Evolutionary conservation across 2,329 filamentous ascomycete species (phyloP).

Genomic region (Botrytis aclada): DNA sequence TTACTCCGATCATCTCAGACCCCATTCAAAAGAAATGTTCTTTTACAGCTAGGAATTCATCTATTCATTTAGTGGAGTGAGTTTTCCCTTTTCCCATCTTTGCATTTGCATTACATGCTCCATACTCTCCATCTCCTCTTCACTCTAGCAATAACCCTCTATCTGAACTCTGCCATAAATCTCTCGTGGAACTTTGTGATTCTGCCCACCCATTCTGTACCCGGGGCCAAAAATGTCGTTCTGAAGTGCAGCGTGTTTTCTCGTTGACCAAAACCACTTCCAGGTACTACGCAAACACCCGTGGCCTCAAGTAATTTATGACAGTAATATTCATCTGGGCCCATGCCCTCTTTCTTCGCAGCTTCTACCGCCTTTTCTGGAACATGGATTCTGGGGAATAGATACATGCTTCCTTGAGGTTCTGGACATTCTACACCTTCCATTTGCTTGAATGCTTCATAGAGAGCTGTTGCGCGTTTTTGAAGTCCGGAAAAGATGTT

Average conservation of each 20-base stretch:
- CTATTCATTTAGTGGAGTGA: background rate
- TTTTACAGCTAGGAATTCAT: background rate
- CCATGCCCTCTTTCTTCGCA: constrained; percentile 69
- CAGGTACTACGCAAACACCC: constrained; percentile 90
- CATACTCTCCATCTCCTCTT: background rate
- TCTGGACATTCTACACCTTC: constrained; percentile 89
- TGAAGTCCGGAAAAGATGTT: constrained; percentile 75
- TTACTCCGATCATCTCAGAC: background rate
- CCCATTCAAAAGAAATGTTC: background rate
- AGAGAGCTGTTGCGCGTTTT: constrained; percentile 77
- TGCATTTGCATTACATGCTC: background rate
- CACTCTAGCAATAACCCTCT: background rate
- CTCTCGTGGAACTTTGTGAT: constrained; percentile 87
- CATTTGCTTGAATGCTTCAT: constrained; percentile 89
- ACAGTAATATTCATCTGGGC: constrained; percentile 91
- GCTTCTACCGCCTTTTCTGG: constrained; percentile 73
- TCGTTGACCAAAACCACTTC: constrained; percentile 90
- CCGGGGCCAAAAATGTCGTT: constrained; percentile 93
- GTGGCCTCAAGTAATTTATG: constrained; percentile 87
- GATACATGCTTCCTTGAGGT: constrained; percentile 85
- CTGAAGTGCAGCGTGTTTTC: constrained; percentile 89
- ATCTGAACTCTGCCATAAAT: constrained; percentile 79
- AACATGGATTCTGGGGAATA: constrained; percentile 90
- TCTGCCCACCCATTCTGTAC: constrained; percentile 87
- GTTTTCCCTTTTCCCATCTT: background rate